Evolutionary conservation across 1,284 basidiomycete species (phyloP).

Genomic region (Apiotrichum gamsii): DNA sequence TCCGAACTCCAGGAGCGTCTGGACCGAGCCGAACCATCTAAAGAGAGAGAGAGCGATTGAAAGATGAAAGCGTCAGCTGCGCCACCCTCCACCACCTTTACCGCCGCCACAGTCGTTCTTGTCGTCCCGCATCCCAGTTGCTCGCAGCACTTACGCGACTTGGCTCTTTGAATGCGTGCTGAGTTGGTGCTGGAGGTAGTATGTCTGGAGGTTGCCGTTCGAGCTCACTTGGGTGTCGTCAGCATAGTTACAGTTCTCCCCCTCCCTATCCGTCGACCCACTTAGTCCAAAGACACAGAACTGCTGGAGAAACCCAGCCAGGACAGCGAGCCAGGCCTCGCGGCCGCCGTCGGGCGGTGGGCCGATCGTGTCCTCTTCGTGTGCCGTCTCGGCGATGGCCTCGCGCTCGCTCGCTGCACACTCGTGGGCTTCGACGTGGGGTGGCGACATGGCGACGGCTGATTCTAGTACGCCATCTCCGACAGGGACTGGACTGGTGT

Average conservation of each 20-base stretch:
- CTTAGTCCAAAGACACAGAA: conserved; percentile 43
- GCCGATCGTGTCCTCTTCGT: conserved; percentile 19
- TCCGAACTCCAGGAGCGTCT: conserved; percentile 31
- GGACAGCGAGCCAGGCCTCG: conserved; percentile 41
- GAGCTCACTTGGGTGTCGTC: conserved; percentile 28
- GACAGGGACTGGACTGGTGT: too few species aligned
- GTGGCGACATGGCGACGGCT: too few species aligned
- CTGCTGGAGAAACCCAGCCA: conserved; percentile 32
- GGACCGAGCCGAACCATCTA: conserved; percentile 41
- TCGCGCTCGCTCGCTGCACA: too few species aligned
- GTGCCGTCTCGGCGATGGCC: neutral
- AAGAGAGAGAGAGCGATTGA: neutral
- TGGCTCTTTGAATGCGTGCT: conserved; percentile 26
- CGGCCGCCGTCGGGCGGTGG: conserved; percentile 44
- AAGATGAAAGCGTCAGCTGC: too few species aligned
- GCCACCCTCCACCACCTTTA: too few species aligned
- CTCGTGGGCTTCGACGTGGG: too few species aligned
- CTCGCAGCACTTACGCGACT: conserved; percentile 42
- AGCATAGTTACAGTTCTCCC: neutral
- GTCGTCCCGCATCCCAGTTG: too few species aligned
- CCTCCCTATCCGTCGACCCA: conserved; percentile 17
- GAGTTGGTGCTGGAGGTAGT: conserved; percentile 40
- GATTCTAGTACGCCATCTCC: too few species aligned
- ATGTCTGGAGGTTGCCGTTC: conserved; percentile 38
- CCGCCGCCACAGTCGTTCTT: too few species aligned